Evolutionary conservation across 2,329 filamentous ascomycete species (phyloP).

Genomic region (Ploettnerulaceae sp.): DNA sequence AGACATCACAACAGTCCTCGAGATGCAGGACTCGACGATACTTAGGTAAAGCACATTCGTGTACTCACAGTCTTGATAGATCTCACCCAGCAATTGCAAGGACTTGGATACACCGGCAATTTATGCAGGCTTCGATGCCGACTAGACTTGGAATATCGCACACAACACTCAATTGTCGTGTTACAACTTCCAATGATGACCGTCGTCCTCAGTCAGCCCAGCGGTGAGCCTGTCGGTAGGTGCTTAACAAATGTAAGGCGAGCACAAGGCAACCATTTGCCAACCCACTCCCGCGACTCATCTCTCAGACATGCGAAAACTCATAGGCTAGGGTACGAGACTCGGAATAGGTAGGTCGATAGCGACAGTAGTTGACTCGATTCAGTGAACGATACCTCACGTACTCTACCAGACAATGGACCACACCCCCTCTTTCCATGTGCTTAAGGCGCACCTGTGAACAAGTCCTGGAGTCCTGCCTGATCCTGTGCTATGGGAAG

Average conservation of each 20-base stretch:
- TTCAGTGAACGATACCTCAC: conserved; percentile 14
- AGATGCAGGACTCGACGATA: conserved; percentile 1
- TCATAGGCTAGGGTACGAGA: conserved; percentile 13
- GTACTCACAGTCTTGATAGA: not conserved
- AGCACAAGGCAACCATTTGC: conserved; percentile 15
- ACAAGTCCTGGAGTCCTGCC: conserved; percentile 24
- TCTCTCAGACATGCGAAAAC: not conserved
- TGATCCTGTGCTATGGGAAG: conserved; percentile 4
- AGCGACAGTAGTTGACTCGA: conserved; percentile 4
- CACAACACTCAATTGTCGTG: not conserved
- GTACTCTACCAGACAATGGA: conserved; percentile 4
- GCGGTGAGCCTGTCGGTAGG: conserved; percentile 9
- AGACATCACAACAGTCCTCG: not conserved
- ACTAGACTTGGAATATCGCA: not conserved
- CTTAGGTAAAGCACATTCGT: not conserved
- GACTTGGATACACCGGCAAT: not conserved
- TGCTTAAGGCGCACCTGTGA: conserved; percentile 12
- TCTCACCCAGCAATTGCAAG: not conserved
- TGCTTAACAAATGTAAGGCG: conserved; percentile 12
- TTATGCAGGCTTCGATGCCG: not conserved
- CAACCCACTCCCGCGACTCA: not conserved
- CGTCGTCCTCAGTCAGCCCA: conserved; percentile 4
- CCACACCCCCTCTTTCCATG: conserved; percentile 13
- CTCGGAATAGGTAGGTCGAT: not conserved
- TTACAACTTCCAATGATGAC: not conserved